Evolutionary conservation across 2,329 filamentous ascomycete genomes (phyloP).

Genomic region (Phialophora expanda): DNA sequence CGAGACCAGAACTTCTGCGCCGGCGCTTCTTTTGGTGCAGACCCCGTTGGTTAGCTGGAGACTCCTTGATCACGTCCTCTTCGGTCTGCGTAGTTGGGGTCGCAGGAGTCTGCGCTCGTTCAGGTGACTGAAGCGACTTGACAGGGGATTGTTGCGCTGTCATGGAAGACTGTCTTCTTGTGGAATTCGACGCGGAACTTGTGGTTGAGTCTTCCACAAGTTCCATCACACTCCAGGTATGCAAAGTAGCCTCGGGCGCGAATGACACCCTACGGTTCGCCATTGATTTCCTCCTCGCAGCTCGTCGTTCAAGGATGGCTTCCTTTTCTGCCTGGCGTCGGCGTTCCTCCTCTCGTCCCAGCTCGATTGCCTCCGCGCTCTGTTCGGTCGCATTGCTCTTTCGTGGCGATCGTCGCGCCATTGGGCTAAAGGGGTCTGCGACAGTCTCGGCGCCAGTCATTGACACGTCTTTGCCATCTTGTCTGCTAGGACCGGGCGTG

Average conservation of each 20-base stretch:
- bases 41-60: conserved; percentile 69
- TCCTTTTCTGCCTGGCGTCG: conserved; percentile 62
- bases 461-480: conserved; percentile 48
- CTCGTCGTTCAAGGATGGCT: conserved; percentile 72
- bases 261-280: conserved; percentile 95
- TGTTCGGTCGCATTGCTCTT: conserved; percentile 6
- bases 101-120: conserved; percentile 60
- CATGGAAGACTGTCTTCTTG: conserved; percentile 71
- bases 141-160: conserved; percentile 44
- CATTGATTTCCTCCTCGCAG: conserved; percentile 88
- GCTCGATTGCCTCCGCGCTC: conserved; percentile 54
- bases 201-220: conserved; percentile 85
- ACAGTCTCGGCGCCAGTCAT: conserved; percentile 59
- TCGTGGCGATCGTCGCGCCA: conserved; percentile 27
- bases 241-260: conserved; percentile 92
- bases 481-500: conserved; percentile 45
- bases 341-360: conserved; percentile 72
- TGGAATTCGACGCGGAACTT: conserved; percentile 73
- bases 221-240: conserved; percentile 95
- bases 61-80: conserved; percentile 62
- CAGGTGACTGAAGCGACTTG: conserved; percentile 26
- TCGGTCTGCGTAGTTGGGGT: conserved; percentile 66
- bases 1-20: conserved; percentile 66
- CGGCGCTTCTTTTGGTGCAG: conserved; percentile 60
- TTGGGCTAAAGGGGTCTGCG: conserved; percentile 40